A percentile compares a stretch with the other conserved stretches of the same genome.
Evolutionary conservation across 2,329 filamentous ascomycete genomes (phyloP).

Genomic region (Penicillium italicum): DNA sequence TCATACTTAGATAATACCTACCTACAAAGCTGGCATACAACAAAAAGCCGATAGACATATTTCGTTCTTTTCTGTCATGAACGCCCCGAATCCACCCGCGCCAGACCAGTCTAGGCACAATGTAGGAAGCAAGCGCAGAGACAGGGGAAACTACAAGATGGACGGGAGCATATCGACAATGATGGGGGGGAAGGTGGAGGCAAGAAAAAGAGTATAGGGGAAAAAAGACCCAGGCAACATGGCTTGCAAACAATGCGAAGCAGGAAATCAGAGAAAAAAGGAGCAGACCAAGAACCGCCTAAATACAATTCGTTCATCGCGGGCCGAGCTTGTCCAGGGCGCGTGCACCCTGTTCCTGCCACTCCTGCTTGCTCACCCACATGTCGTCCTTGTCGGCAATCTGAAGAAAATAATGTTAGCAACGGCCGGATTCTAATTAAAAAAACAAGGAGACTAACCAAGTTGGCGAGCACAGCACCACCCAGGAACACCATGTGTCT

Average conservation of each 20-base stretch:
- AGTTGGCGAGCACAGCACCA: conserved; percentile 92
- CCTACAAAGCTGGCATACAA: not conserved
- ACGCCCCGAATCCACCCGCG: conserved; percentile 18
- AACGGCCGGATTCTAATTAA: not conserved
- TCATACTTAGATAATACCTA: not conserved
- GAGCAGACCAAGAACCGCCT: conserved; percentile 16
- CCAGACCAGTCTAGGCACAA: conserved; percentile 26
- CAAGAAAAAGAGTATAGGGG: conserved; percentile 3
- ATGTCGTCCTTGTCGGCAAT: conserved; percentile 99
- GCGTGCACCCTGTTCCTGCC: conserved; percentile 84
- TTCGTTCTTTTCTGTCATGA: conserved; percentile 21
- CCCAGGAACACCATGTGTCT: conserved; percentile 99
- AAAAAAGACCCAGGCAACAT: conserved; percentile 8
- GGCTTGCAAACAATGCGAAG: conserved; percentile 23
- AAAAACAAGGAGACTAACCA: conserved; percentile 50
- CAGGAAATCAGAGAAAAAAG: conserved; percentile 21
- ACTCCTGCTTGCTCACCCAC: conserved; percentile 98
- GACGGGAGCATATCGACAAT: conserved; percentile 21
- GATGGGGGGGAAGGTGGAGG: conserved; percentile 1
- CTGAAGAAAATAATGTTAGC: conserved; percentile 32
- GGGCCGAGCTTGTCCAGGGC: conserved; percentile 90
- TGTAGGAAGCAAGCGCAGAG: conserved; percentile 15
- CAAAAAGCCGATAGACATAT: conserved; percentile 6
- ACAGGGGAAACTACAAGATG: conserved; percentile 15
- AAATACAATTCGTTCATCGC: conserved; percentile 53